Evolutionary conservation across 2,329 filamentous ascomycete genomes (phyloP).

Genomic region (Teratosphaeria gauchensis): DNA sequence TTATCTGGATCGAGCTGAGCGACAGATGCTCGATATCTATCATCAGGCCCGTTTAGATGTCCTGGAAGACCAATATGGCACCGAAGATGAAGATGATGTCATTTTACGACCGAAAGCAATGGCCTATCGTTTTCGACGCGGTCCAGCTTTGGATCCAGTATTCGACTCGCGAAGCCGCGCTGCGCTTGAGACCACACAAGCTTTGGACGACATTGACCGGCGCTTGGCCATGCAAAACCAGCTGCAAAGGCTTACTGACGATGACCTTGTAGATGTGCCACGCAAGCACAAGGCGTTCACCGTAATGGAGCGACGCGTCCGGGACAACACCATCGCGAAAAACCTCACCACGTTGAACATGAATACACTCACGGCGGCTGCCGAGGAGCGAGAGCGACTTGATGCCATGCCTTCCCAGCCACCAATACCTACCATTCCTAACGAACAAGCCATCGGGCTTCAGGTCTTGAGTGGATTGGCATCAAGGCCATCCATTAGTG

Average conservation of each 20-base stretch:
- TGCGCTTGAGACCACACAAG: constrained; percentile 16
- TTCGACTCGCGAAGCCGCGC: constrained; percentile 22
- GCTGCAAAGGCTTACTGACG: constrained; percentile 24
- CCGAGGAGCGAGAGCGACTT: constrained; percentile 20
- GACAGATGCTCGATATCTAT: constrained; percentile 19
- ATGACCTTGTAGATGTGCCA: constrained; percentile 8
- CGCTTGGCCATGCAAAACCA: constrained; percentile 16
- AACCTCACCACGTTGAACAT: constrained; percentile 25
- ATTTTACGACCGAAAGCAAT: constrained; percentile 28
- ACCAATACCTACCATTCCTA: constrained; percentile 22
- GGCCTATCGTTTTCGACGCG: constrained; percentile 17
- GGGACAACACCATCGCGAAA: constrained; percentile 31
- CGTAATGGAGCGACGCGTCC: constrained; percentile 30
- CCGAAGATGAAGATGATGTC: constrained; percentile 29
- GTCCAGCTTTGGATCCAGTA: constrained; percentile 12
- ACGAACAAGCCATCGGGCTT: constrained; percentile 33
- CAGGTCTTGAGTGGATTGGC: constrained; percentile 21
- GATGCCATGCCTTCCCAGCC: neutral
- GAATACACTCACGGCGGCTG: constrained; percentile 28
- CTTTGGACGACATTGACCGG: constrained; percentile 13
- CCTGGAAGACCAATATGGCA: constrained; percentile 8
- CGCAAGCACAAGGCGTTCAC: constrained; percentile 26
- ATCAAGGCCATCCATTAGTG: constrained; percentile 11
- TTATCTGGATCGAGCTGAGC: constrained; percentile 19
- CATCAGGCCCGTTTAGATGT: constrained; percentile 12